Percentiles rank a stretch among this genome's conserved stretches.
These are phyloP conservation scores for Arachis monticola DNA, from an alignment of 331 rosid genomes.

Conservation along the genomic window DNA sequence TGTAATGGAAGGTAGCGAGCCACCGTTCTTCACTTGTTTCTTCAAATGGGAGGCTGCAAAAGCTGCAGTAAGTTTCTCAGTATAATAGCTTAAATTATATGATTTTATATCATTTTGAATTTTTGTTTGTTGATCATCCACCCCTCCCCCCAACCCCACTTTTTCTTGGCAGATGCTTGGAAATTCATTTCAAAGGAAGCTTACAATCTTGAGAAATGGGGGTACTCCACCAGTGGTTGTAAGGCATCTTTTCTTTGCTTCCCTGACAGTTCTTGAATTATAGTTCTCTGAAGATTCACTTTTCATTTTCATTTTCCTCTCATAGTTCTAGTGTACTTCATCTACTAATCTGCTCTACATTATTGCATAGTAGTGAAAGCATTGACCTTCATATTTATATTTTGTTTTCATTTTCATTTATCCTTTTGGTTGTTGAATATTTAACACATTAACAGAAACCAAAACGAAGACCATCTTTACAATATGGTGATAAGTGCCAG, in stretches of 20 bases:
- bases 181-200: conserved; percentile 95
- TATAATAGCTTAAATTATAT: conserved; percentile 11
- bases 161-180: conserved; percentile 83
- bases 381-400: conserved; percentile 8
- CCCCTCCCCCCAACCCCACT: background rate
- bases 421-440: conserved; percentile 34
- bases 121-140: conserved; percentile 25
- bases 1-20: conserved; percentile 95
- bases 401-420: conserved; percentile 37
- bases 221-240: conserved; percentile 66
- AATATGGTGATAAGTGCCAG: conserved; percentile 88
- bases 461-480: conserved; percentile 74
- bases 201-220: conserved; percentile 73
- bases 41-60: conserved; percentile 92
- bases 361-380: background rate
- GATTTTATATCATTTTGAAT: conserved; percentile 30
- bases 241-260: conserved; percentile 50
- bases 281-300: conserved; percentile 14
- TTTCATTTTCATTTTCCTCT: background rate
- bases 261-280: conserved; percentile 32
- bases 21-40: conserved; percentile 94
- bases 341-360: conserved; percentile 19
- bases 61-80: conserved; percentile 64
- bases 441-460: conserved; percentile 69
- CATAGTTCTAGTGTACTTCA: background rate